phyloP scores from a whole-genome alignment of 176 grass and related monocot species.

The Eragrostis nindensis region DNA sequence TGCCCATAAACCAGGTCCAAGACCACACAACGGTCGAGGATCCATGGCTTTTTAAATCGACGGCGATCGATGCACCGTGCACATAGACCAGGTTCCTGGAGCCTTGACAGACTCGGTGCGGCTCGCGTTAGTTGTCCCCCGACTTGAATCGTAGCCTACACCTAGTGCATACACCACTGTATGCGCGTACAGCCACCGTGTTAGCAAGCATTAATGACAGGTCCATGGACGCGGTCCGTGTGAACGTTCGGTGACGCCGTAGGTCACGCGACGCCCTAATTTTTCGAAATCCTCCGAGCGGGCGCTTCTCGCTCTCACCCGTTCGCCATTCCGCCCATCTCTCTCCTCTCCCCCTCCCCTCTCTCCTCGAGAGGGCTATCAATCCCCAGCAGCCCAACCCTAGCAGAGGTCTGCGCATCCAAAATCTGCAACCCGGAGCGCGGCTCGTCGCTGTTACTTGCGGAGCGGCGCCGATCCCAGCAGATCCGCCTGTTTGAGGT shows the following conservation, averaged over 20 bases:
- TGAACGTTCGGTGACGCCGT: background rate
- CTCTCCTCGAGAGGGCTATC: constrained; percentile 17
- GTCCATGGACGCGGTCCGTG: background rate
- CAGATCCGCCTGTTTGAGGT: constrained; percentile 1
- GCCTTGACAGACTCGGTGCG: background rate
- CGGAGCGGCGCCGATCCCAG: background rate
- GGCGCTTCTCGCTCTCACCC: constrained; percentile 43
- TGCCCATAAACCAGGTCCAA: background rate
- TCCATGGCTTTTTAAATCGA: background rate
- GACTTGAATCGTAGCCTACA: background rate
- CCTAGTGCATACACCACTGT: background rate
- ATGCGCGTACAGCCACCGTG: background rate
- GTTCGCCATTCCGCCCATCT: constrained; percentile 13
- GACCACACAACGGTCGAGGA: background rate
- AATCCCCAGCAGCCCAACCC: constrained; percentile 19
- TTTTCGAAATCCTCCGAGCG: constrained; percentile 59
- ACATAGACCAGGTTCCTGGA: background rate
- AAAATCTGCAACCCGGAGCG: background rate
- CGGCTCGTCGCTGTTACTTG: background rate
- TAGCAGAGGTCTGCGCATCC: constrained; percentile 3
- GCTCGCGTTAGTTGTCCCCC: background rate
- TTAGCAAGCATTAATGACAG: background rate
- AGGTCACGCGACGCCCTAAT: constrained; percentile 43
- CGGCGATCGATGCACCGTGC: background rate
- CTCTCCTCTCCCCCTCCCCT: background rate